Percentiles rank a stretch among this genome's conserved stretches.
phyloP scores from a whole-genome alignment of 2,329 filamentous ascomycete genomes.

The Ascochyta lentis region DNA sequence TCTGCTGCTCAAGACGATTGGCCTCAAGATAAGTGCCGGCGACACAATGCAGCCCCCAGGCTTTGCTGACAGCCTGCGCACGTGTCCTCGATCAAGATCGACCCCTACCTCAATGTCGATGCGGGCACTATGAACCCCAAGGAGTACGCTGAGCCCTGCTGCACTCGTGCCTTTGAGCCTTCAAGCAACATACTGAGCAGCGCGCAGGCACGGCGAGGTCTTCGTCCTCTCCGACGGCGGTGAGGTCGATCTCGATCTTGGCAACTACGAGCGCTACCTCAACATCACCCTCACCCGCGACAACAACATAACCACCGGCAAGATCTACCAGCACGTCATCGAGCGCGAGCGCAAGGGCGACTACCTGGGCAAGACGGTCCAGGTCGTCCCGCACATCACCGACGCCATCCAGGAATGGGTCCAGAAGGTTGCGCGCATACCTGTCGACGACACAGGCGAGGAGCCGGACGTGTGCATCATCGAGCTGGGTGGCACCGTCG shows the following conservation, averaged over 20 bases:
- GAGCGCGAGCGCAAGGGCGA: constrained; percentile 74
- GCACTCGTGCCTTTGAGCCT: not conserved
- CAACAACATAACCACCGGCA: constrained; percentile 97
- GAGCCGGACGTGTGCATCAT: constrained; percentile 93
- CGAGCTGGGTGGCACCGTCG: constrained; percentile 72
- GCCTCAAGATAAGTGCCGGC: constrained; percentile 71
- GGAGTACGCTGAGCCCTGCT: constrained; percentile 54
- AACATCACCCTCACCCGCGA: constrained; percentile 81
- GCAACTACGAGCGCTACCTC: constrained; percentile 82
- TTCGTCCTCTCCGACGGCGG: constrained; percentile 87
- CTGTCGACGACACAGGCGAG: constrained; percentile 82
- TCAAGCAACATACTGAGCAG: constrained; percentile 20
- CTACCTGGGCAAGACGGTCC: constrained; percentile 87
- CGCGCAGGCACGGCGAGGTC: constrained; percentile 77
- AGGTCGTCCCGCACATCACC: constrained; percentile 92
- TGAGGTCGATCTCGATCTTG: constrained; percentile 76
- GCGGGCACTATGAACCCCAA: constrained; percentile 75
- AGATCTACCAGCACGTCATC: constrained; percentile 91
- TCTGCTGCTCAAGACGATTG: constrained; percentile 78
- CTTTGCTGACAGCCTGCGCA: constrained; percentile 49
- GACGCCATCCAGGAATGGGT: constrained; percentile 94
- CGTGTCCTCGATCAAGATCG: constrained; percentile 73
- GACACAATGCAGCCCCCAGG: constrained; percentile 18
- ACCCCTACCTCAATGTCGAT: constrained; percentile 78
- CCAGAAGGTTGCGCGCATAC: constrained; percentile 80